Evolutionary conservation across 2,329 filamentous ascomycete genomes (phyloP).

Genomic region (Calycina herbarum): DNA sequence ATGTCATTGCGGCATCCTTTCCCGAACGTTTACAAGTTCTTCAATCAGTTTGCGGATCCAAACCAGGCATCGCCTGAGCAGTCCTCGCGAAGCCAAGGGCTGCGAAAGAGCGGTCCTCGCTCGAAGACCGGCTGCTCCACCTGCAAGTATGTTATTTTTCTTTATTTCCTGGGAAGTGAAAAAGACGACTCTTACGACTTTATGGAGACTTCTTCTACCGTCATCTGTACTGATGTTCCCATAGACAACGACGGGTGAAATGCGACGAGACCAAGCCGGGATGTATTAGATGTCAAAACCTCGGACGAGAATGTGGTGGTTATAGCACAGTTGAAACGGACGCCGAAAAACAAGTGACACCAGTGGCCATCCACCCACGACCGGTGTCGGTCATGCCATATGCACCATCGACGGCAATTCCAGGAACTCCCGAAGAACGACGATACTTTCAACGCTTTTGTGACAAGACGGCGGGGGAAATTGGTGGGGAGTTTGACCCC

Average conservation of each 20-base stretch:
- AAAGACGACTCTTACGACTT: background rate
- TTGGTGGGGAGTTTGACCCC: conserved; percentile 35
- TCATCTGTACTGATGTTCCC: conserved; percentile 19
- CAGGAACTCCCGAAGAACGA: conserved; percentile 33
- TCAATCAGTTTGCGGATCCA: conserved; percentile 37
- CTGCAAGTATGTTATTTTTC: conserved; percentile 35
- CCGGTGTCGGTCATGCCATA: conserved; percentile 36
- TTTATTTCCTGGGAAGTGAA: background rate
- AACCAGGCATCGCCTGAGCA: conserved; percentile 36
- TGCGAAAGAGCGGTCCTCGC: conserved; percentile 37
- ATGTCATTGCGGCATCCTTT: conserved; percentile 38
- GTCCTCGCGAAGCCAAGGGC: conserved; percentile 36
- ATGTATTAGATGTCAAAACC: conserved; percentile 37
- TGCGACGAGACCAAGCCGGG: conserved; percentile 39
- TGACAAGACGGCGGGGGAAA: conserved; percentile 36
- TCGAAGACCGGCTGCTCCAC: conserved; percentile 39
- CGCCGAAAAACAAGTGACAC: conserved; percentile 29
- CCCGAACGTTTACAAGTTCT: conserved; percentile 39
- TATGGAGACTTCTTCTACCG: background rate
- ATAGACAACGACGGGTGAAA: conserved; percentile 38
- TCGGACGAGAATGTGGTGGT: conserved; percentile 38
- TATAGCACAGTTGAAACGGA: conserved; percentile 36
- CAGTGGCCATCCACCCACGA: conserved; percentile 34
- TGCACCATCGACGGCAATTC: conserved; percentile 33
- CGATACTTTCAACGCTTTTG: conserved; percentile 38